Conservation (phyloP, 2,329 filamentous ascomycete species). For the Calonectria ilicicola region DNA sequence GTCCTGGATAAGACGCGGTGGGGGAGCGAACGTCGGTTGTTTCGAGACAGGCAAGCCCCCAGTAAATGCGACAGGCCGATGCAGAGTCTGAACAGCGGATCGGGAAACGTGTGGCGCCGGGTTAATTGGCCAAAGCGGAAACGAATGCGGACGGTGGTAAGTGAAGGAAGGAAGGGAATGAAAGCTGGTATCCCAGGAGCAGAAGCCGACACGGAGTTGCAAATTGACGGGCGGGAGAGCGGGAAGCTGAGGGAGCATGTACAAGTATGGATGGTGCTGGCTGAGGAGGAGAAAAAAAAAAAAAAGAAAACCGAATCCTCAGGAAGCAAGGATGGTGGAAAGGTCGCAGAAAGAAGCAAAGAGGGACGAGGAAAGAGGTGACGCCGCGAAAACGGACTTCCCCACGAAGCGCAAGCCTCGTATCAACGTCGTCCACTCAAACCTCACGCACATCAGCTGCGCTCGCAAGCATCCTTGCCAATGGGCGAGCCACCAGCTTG, state of each 20-base stretch:
- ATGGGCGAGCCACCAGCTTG: conserved; percentile 5
- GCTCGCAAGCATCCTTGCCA: conserved; percentile 4
- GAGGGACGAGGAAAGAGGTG: conserved; percentile 23
- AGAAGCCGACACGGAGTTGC: neutral
- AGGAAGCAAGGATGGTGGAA: conserved; percentile 4
- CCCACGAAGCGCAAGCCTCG: conserved; percentile 14
- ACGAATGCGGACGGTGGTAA: neutral
- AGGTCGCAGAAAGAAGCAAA: conserved; percentile 5
- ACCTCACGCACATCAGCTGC: neutral
- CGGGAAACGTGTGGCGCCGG: neutral
- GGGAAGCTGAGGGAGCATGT: neutral
- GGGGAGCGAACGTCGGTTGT: neutral
- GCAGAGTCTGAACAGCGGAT: neutral
- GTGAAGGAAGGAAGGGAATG: neutral
- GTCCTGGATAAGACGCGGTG: neutral
- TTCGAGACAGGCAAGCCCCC: neutral
- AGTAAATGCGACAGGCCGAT: neutral
- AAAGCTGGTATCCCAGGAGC: neutral
- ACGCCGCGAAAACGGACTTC: conserved; percentile 14
- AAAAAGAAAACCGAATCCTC: neutral
- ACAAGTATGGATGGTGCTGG: neutral
- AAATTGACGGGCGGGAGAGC: neutral
- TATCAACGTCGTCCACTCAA: conserved; percentile 9
- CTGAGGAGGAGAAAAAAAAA: neutral
- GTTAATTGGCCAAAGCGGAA: neutral